Evolutionary conservation across 78 protist genomes (phyloP), one percentile per base, ranked within the genome.

Genomic region (Polysphondylium violaceum): DNA sequence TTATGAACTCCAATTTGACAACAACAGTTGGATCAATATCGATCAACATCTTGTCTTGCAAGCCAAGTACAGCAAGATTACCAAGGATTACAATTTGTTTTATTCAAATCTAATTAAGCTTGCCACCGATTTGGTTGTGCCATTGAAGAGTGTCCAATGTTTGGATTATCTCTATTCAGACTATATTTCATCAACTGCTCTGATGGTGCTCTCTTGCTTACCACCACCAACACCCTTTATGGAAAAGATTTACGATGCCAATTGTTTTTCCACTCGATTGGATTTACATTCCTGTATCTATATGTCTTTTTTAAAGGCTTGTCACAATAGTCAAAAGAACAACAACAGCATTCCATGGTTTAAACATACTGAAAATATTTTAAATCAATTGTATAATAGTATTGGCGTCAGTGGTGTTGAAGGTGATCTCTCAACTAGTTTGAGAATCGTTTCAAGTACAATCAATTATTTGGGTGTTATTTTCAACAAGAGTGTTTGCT

Each of bases 161-260:
- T 65, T 68, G 40, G 72, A 65, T 43, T 53, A 64, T 11, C 16
- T 81, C 7, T 56, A 55, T 51, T 81, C n/a, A 11, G 77, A 81
- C 19, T 81, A 81, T 56, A 81, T 81, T 27, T 44, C 68, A 6
- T 19, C 76, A 11, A 33, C 64, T 35, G 16, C 47, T 27, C 68
- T 71, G 35, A n/a, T 35, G 23, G 33, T 81, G 9, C 17, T 81
- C 1, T n/a, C 53, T 47, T 60, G 56, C n/a, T 40, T 81, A 1
- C 89, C 89, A 67, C 74, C 63, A 11, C 56, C 89, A 5, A 19
- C 2, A 21, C 23, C 73, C 29, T 65, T 81, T 41, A 23, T 36
- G 9, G 50, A 78, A 40, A 16, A 50, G 23, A 25, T 78, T 25
- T 65, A 78, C 29, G 75, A 76, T 33, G 41, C 67, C 17, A n/a